Percentiles rank a stretch among this genome's conserved stretches.
phyloP scores from a whole-genome alignment of 2,329 filamentous ascomycete genomes.

The Drechslera avenae region DNA sequence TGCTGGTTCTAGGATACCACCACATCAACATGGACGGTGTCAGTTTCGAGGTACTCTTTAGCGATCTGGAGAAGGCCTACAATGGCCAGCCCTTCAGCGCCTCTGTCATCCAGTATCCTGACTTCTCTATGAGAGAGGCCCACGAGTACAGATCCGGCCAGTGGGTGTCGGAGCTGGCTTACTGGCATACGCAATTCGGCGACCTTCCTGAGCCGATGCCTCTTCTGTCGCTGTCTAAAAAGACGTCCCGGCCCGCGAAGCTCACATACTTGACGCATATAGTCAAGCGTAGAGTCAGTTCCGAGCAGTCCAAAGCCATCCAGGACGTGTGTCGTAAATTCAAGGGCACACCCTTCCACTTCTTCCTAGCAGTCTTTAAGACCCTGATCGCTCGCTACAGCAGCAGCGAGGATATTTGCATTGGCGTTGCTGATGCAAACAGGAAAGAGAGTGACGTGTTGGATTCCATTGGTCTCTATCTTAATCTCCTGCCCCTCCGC shows the following conservation, averaged over 20 bases:
- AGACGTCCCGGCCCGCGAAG: background rate
- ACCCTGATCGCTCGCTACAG: slow-evolving; percentile 29
- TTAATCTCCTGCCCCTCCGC: slow-evolving; percentile 58
- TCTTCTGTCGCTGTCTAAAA: background rate
- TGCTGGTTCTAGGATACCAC: slow-evolving; percentile 55
- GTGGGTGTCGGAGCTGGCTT: background rate
- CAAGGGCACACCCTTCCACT: background rate
- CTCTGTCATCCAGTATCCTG: background rate
- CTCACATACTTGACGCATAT: background rate
- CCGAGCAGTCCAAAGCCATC: background rate
- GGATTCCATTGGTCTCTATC: slow-evolving; percentile 52
- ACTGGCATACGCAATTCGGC: background rate
- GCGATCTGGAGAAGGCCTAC: slow-evolving; percentile 55
- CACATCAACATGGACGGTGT: slow-evolving; percentile 60
- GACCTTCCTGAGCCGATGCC: background rate
- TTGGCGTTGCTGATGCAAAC: slow-evolving; percentile 57
- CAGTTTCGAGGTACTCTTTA: slow-evolving; percentile 52
- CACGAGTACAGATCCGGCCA: background rate
- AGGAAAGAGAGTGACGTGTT: slow-evolving; percentile 40
- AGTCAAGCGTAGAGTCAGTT: background rate
- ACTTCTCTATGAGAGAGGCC: background rate
- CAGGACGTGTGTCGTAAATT: background rate
- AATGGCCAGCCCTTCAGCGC: slow-evolving; percentile 28
- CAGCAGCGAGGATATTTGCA: slow-evolving; percentile 46
- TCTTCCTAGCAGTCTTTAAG: slow-evolving; percentile 50